phyloP scores from a whole-genome alignment of 257 asterid genomes.

The Solanum piurae region DNA sequence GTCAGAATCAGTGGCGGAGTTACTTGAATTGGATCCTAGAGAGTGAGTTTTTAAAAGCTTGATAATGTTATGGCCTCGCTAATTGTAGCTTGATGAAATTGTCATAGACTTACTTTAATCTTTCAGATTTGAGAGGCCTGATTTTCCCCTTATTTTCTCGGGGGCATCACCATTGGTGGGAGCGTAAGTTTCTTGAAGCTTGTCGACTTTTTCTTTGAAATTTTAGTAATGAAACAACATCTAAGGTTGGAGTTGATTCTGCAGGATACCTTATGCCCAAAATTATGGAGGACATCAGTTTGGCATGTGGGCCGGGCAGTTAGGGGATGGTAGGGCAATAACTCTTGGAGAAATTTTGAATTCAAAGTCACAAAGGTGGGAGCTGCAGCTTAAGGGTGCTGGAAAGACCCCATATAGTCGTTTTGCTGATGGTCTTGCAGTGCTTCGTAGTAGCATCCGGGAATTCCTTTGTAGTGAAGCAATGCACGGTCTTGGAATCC shows the following conservation, averaged over 20 bases:
- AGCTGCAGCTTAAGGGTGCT: slow-evolving; percentile 94
- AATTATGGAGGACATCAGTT: slow-evolving; percentile 99
- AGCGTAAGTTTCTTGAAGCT: slow-evolving; percentile 39
- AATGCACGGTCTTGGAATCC: slow-evolving; percentile 90
- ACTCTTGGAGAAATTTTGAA: slow-evolving; percentile 83
- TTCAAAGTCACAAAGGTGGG: slow-evolving; percentile 75
- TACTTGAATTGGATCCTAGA: slow-evolving; percentile 67
- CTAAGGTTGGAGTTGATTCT: background rate
- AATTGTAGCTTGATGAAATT: background rate
- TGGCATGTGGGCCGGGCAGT: slow-evolving; percentile 99
- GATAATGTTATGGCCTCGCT: background rate
- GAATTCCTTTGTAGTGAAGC: slow-evolving; percentile 99
- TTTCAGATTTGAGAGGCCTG: slow-evolving; percentile 83
- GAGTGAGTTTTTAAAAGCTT: slow-evolving; percentile 45
- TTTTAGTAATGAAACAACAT: background rate
- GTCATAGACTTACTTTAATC: slow-evolving; percentile 6
- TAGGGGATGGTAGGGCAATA: slow-evolving; percentile 98
- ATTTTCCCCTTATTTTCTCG: slow-evolving; percentile 63
- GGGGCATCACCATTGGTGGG: slow-evolving; percentile 68
- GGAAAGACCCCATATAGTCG: slow-evolving; percentile 97
- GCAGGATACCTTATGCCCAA: slow-evolving; percentile 77
- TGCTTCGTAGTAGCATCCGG: slow-evolving; percentile 84
- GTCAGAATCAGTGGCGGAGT: slow-evolving; percentile 76
- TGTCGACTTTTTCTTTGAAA: background rate
- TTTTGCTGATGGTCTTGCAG: slow-evolving; percentile 99